Evolutionary conservation across 2,329 filamentous ascomycete species (phyloP).

Genomic region (Pyricularia grisea): DNA sequence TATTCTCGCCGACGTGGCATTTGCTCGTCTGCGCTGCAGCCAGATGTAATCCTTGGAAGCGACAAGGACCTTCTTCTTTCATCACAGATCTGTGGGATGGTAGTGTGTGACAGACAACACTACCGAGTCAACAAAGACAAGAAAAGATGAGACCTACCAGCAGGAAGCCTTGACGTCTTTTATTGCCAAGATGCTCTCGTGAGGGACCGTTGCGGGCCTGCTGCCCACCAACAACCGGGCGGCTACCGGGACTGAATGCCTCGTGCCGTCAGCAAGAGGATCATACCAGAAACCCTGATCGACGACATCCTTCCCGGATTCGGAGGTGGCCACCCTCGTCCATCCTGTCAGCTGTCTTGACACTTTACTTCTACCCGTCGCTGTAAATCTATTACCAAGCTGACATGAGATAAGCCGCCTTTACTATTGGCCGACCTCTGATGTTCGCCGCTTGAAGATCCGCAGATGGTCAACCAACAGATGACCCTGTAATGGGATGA

Average conservation of each 20-base stretch:
- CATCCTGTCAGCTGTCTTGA: background rate
- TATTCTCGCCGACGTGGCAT: background rate
- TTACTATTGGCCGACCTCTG: background rate
- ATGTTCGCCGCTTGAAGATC: background rate
- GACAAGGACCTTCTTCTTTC: slow-evolving; percentile 1
- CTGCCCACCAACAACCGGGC: too few species aligned
- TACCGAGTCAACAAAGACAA: background rate
- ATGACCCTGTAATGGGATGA: background rate
- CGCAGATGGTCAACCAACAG: background rate
- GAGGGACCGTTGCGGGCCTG: background rate
- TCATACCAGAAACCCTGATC: background rate
- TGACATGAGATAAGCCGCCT: background rate
- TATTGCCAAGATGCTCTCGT: background rate
- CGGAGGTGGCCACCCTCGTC: background rate
- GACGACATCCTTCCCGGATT: background rate
- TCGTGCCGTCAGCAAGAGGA: background rate
- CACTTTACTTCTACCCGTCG: background rate
- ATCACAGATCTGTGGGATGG: background rate
- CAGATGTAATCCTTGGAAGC: background rate
- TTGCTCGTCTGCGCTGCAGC: background rate
- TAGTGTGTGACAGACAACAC: background rate
- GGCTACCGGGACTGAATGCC: background rate
- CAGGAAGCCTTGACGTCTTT: background rate
- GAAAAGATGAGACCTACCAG: too few species aligned
- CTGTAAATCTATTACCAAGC: background rate